phyloP scores from a whole-genome alignment of 148 eudicot species.

The Bassia scoparia region DNA sequence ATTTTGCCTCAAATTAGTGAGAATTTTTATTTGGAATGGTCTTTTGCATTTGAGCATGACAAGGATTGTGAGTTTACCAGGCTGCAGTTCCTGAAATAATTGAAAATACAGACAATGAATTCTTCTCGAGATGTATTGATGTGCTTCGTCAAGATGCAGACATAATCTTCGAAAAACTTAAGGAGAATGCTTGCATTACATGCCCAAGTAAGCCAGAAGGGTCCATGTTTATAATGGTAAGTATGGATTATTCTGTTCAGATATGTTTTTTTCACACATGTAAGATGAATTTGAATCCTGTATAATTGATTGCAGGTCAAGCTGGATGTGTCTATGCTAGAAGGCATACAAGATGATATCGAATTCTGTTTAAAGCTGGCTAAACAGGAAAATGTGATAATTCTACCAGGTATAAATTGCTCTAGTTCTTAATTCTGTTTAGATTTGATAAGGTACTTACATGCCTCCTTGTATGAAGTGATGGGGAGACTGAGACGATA shows the following conservation, averaged over 20 bases:
- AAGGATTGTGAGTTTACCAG: constrained; percentile 7
- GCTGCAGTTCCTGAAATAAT: constrained; percentile 30
- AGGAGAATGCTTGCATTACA: constrained; percentile 22
- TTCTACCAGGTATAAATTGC: constrained; percentile 33
- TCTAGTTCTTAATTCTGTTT: background rate
- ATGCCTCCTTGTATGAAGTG: too few relatives aligned
- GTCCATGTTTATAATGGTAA: constrained; percentile 32
- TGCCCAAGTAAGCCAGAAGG: constrained; percentile 33
- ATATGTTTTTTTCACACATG: background rate
- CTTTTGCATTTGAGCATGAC: background rate
- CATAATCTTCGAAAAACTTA: constrained; percentile 7
- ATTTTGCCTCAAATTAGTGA: background rate
- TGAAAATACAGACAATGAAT: constrained; percentile 20
- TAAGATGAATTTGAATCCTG: background rate
- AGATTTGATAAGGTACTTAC: too few relatives aligned
- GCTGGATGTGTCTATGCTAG: constrained; percentile 19
- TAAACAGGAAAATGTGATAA: constrained; percentile 28
- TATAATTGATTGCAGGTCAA: constrained; percentile 20
- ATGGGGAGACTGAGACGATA: too few relatives aligned
- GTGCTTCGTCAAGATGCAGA: constrained; percentile 22
- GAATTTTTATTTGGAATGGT: background rate
- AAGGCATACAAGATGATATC: constrained; percentile 25
- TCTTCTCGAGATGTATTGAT: constrained; percentile 21
- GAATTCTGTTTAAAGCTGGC: constrained; percentile 45
- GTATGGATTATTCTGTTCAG: background rate